Percentiles rank a stretch among this genome's conserved stretches.
phyloP scores from a whole-genome alignment of 1,284 basidiomycete species.

The Calocybe gambosa region DNA sequence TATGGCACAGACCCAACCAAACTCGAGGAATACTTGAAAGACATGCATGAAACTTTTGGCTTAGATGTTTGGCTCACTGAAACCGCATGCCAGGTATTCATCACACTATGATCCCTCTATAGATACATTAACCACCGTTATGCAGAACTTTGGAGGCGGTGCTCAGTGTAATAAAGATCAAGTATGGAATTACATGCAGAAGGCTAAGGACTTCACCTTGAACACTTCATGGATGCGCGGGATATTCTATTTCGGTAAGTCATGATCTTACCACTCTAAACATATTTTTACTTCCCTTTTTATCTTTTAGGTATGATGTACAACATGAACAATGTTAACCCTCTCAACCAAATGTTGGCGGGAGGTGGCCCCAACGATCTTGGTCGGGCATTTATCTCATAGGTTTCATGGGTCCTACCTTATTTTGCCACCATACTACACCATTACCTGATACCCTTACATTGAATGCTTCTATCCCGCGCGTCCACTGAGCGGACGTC shows the following conservation, averaged over 20 bases:
- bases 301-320: constrained; percentile 33
- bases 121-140: constrained; percentile 3
- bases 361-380: constrained; percentile 44
- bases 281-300: no score
- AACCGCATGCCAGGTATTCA: constrained; percentile 54
- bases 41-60: constrained; percentile 47
- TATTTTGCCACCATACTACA: not conserved
- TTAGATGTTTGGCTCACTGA: constrained; percentile 62
- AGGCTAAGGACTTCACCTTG: constrained; percentile 53
- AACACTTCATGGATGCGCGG: constrained; percentile 43
- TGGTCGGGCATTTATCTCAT: constrained; percentile 34
- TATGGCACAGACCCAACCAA: constrained; percentile 50
- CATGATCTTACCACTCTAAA: no score
- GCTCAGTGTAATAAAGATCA: constrained; percentile 43
- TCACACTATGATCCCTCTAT: not conserved
- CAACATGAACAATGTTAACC: constrained; percentile 65
- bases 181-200: constrained; percentile 52
- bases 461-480: constrained; percentile 14
- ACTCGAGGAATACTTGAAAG: constrained; percentile 46
- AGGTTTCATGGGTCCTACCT: not conserved
- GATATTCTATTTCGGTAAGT: constrained; percentile 66
- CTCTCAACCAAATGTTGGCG: constrained; percentile 49
- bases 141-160: constrained; percentile 59
- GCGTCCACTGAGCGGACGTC: constrained; percentile 15
- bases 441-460: constrained; percentile 16